Percentiles rank a stretch among this genome's conserved stretches.
Evolutionary conservation across 306 rosid genomes (phyloP).

Genomic region (Medicago truncatula): DNA sequence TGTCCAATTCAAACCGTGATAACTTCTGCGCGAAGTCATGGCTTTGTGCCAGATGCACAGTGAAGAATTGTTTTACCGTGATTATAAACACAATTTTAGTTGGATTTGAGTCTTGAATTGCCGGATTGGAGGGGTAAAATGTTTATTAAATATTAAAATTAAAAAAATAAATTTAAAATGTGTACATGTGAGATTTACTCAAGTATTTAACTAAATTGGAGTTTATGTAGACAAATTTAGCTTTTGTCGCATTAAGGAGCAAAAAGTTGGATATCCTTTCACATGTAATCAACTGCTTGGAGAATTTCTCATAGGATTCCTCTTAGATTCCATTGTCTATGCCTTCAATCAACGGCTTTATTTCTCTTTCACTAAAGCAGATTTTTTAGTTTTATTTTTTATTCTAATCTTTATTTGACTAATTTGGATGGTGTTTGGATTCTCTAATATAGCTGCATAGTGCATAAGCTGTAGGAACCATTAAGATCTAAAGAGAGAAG

Average conservation of each 20-base stretch:
- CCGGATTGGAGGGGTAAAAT: no score
- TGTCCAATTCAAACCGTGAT: no score
- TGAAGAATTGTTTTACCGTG: no score
- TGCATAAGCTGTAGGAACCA: neutral
- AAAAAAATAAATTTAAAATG: no score
- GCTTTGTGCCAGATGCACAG: no score
- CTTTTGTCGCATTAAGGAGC: neutral
- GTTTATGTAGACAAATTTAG: neutral
- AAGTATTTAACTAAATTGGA: no score
- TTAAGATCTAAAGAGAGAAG: neutral
- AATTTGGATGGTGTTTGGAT: neutral
- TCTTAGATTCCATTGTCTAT: constrained; percentile 29
- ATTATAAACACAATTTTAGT: no score
- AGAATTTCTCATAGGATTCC: constrained; percentile 35
- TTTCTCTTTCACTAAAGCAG: neutral
- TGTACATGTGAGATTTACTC: no score
- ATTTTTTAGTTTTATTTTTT: neutral
- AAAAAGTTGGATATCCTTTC: constrained; percentile 5
- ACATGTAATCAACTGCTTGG: constrained; percentile 8
- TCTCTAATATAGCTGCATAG: neutral
- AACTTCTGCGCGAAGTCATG: no score
- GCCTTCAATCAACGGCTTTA: constrained; percentile 25
- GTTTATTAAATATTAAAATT: no score
- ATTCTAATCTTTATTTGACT: neutral
- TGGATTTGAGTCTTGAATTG: no score